phyloP scores from a whole-genome alignment of 768 basidiomycete species.

The Termitomyces sp. region DNA sequence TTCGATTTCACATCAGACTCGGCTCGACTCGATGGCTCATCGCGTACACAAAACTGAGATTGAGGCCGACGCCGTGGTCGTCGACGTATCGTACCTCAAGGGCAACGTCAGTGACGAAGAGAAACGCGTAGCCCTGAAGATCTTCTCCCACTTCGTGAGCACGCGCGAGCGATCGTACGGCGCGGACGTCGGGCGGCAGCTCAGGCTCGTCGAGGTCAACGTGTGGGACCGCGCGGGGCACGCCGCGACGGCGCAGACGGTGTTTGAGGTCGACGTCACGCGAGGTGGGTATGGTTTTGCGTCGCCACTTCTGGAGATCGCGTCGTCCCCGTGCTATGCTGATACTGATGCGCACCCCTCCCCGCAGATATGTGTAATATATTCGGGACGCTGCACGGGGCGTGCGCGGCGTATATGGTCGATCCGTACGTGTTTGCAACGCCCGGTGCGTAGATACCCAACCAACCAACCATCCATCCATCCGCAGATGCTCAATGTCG shows the following conservation, averaged over 20 bases:
- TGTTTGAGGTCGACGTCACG: constrained; percentile 34
- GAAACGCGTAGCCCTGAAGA: constrained; percentile 26
- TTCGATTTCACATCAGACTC: too few relatives aligned
- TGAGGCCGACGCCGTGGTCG: too few relatives aligned
- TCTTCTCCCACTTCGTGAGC: constrained; percentile 33
- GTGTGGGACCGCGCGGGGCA: constrained; percentile 18
- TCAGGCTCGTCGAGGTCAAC: constrained; percentile 31
- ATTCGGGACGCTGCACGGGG: constrained; percentile 46
- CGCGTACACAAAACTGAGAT: background rate
- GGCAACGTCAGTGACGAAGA: constrained; percentile 36
- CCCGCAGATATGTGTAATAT: constrained; percentile 51
- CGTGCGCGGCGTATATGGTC: constrained; percentile 49
- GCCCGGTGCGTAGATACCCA: too few relatives aligned
- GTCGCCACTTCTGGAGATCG: too few relatives aligned
- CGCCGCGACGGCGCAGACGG: constrained; percentile 23
- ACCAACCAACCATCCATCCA: too few relatives aligned
- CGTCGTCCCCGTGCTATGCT: too few relatives aligned
- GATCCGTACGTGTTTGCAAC: constrained; percentile 47
- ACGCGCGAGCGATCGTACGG: constrained; percentile 28
- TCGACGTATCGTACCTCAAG: constrained; percentile 26
- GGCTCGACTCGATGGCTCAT: too few relatives aligned
- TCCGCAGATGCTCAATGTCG: constrained; percentile 39
- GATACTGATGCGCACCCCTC: too few relatives aligned
- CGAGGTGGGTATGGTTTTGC: constrained; percentile 24
- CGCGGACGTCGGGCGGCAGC: constrained; percentile 29